Conservation (phyloP, 2,329 filamentous ascomycete species). For the Diaporthe vexans region DNA sequence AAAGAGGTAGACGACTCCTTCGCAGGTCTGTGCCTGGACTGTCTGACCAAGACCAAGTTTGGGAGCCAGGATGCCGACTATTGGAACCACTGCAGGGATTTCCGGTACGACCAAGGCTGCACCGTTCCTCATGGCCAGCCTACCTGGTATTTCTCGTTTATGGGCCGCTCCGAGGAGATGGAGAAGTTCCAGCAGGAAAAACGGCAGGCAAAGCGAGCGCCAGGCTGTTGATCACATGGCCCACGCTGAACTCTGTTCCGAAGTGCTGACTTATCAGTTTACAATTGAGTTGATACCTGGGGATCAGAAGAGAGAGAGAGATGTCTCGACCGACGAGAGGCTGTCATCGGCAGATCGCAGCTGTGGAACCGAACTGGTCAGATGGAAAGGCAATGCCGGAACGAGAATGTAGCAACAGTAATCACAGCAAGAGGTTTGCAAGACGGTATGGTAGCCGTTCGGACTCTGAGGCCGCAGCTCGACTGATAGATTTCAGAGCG, state of each 20-base stretch:
- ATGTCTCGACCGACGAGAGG: background rate
- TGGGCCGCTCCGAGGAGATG: background rate
- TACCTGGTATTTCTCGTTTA: background rate
- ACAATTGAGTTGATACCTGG: background rate
- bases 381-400: background rate
- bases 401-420: background rate
- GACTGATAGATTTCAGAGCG: conserved; percentile 67
- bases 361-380: background rate
- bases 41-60: background rate
- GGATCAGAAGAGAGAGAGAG: background rate
- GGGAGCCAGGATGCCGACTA: conserved; percentile 2
- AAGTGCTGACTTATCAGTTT: background rate
- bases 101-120: background rate
- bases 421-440: conserved; percentile 50
- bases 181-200: background rate
- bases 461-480: conserved; percentile 80
- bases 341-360: background rate
- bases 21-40: conserved; percentile 5
- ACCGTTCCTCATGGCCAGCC: background rate
- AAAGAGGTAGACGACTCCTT: conserved; percentile 5
- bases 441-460: conserved; percentile 78
- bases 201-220: background rate
- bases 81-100: background rate
- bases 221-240: background rate
- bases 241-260: too few species aligned